Evolutionary conservation across 2,329 filamentous ascomycete species (phyloP).

Genomic region (Ophiostoma himal-ulmi): DNA sequence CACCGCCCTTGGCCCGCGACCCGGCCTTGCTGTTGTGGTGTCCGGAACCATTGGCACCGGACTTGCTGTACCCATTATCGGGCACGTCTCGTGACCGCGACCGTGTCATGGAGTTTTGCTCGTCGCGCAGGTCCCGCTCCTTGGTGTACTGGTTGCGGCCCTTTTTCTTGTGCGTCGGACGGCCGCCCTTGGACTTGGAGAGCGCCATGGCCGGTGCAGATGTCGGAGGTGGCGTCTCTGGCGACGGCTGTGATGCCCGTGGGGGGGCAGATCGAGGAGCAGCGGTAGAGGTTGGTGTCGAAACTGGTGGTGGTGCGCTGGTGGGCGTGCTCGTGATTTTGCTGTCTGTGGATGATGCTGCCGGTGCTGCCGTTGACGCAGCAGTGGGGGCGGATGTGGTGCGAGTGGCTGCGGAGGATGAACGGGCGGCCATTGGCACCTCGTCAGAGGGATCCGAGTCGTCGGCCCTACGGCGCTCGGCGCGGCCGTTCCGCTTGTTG

Average conservation of each 20-base stretch:
- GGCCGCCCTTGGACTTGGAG: slow-evolving; percentile 56
- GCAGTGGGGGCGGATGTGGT: not conserved
- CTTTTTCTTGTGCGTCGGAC: slow-evolving; percentile 60
- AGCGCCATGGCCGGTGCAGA: slow-evolving; percentile 39
- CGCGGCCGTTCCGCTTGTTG: slow-evolving; percentile 73
- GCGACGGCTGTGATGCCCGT: slow-evolving; percentile 41
- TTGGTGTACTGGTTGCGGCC: slow-evolving; percentile 79
- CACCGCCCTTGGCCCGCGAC: slow-evolving; percentile 49
- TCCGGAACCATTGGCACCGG: slow-evolving; percentile 30
- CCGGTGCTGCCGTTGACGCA: slow-evolving; percentile 14
- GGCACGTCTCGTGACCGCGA: slow-evolving; percentile 49
- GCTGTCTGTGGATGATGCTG: slow-evolving; percentile 25
- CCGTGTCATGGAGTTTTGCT: slow-evolving; percentile 49
- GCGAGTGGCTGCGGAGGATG: slow-evolving; percentile 13
- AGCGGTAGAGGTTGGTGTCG: slow-evolving; percentile 25
- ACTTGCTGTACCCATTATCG: slow-evolving; percentile 36
- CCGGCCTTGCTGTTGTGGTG: slow-evolving; percentile 42
- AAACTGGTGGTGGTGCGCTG: slow-evolving; percentile 22
- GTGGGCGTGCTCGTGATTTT: slow-evolving; percentile 18
- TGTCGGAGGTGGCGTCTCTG: slow-evolving; percentile 44
- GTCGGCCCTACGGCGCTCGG: slow-evolving; percentile 73
- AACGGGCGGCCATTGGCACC: slow-evolving; percentile 44
- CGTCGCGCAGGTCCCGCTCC: slow-evolving; percentile 57
- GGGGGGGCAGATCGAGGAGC: slow-evolving; percentile 40
- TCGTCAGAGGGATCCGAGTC: slow-evolving; percentile 72